Base-by-base conservation (phyloP, 805 yeast genomes). In the Alloascoidea africana region DNA sequence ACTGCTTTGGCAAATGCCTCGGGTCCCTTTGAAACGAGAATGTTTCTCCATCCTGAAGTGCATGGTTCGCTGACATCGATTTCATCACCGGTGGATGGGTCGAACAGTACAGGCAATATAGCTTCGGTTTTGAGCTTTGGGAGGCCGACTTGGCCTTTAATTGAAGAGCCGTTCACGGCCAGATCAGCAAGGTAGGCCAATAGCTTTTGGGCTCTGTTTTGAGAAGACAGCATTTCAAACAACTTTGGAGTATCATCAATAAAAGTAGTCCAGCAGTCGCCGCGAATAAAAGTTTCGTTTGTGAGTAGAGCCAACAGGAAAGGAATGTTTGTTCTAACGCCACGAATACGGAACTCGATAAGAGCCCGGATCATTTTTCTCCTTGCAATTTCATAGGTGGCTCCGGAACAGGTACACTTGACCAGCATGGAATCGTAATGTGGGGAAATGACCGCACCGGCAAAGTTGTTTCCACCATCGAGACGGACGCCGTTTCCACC, bases 401-500 rank as follows among this genome's bases (percentile, higher is more conserved):
- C 80, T 43, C 97, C 98, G n/a, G 94, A 76, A 55, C 96, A 85
- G 27, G 95, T 75, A 60, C 98, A 89, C 63, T 89, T 89, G 46
- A 89, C 98, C 70, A 89, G 73, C 96, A 89, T 82, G 27, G 96
- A 87, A 63, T 89, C 98, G 63, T 89, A 89, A 62, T 85, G 95
- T 33, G 98, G 98, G 23, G 95, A 79, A 48, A 89, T 91, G 47
- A 91, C 76, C 16, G 96, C 82, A 46, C 98, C 98, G 8, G 95
- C 94, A 59, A 85, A 89, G 3, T 96, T 96, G 57, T 89, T 89
- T 63, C 97, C 97, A 65, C 98, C 98, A 54, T 89, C 98, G 49
- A 91, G 70, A 66, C 99, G 78, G 36, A 91, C 96, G 60, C 99
- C 99, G 55, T 91, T 91, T 68, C 99, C 99, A 63, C 98, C 98